These are phyloP conservation scores for Xylariaceae sp. DNA, from an alignment of 2,329 filamentous ascomycete genomes.

Conservation along the genomic window DNA sequence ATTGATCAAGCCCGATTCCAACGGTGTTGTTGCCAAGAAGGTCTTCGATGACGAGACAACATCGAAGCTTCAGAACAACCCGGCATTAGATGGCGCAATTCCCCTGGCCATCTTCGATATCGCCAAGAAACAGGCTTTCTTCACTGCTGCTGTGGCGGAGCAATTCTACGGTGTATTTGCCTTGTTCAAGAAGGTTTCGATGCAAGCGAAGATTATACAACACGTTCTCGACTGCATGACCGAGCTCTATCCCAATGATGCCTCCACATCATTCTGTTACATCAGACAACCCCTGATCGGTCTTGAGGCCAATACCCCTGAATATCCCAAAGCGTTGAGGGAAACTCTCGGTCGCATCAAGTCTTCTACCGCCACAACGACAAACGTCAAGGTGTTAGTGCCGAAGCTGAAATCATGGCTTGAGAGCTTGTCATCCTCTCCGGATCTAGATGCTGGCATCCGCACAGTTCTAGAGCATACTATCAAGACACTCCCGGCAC, in stretches of 20 bases:
- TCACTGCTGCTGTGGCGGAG: slow-evolving; percentile 60
- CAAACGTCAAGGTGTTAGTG: slow-evolving; percentile 42
- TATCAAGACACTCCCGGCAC: slow-evolving; percentile 24
- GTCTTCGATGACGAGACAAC: slow-evolving; percentile 43
- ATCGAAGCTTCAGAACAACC: slow-evolving; percentile 61
- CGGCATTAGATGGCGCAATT: slow-evolving; percentile 87
- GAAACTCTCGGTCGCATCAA: slow-evolving; percentile 60
- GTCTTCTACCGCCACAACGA: slow-evolving; percentile 40
- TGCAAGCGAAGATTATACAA: slow-evolving; percentile 60
- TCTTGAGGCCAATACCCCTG: slow-evolving; percentile 55
- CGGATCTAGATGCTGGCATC: slow-evolving; percentile 52
- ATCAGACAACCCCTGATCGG: slow-evolving; percentile 66
- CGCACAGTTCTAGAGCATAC: slow-evolving; percentile 51
- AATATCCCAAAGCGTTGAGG: slow-evolving; percentile 68
- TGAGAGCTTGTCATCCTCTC: slow-evolving; percentile 43
- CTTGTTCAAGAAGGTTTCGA: slow-evolving; percentile 61
- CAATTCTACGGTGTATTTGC: slow-evolving; percentile 77
- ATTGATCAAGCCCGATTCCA: slow-evolving; percentile 42
- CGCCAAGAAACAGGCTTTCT: slow-evolving; percentile 70
- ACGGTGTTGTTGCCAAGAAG: slow-evolving; percentile 37
- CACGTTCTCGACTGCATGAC: slow-evolving; percentile 66
- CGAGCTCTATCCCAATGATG: slow-evolving; percentile 52
- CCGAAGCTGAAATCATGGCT: slow-evolving; percentile 52
- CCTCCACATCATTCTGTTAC: slow-evolving; percentile 63
- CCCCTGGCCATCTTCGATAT: slow-evolving; percentile 88